phyloP scores from a whole-genome alignment of 2,329 filamentous ascomycete genomes.

The Neofusicoccum umdonicola region DNA sequence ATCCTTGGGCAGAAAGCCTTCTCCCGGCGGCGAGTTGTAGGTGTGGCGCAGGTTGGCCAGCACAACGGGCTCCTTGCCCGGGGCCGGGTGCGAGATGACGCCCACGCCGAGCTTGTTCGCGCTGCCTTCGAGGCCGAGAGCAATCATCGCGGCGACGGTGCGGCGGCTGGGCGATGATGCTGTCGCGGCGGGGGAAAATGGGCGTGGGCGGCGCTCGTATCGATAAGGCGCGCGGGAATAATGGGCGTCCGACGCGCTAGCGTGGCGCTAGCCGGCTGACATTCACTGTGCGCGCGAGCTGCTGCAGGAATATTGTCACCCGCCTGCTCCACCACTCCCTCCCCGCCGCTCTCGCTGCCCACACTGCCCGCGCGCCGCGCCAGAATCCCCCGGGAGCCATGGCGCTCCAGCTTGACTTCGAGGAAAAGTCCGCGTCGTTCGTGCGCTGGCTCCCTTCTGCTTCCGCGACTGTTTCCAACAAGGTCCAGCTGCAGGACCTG shows the following conservation, averaged over 20 bases:
- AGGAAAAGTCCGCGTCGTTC: slow-evolving; percentile 51
- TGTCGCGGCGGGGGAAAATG: too few species aligned
- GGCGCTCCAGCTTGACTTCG: slow-evolving; percentile 28
- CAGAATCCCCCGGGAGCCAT: background rate
- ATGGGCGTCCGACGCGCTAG: background rate
- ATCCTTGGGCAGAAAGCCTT: slow-evolving; percentile 95
- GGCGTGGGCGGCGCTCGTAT: background rate
- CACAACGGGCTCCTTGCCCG: slow-evolving; percentile 51
- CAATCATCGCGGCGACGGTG: slow-evolving; percentile 52
- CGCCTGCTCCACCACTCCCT: background rate
- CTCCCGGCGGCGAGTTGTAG: slow-evolving; percentile 85
- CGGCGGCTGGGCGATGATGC: background rate
- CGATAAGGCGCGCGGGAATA: slow-evolving; percentile 4
- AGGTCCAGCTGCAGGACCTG: slow-evolving; percentile 59
- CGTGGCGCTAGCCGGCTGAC: background rate
- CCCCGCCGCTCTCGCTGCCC: background rate
- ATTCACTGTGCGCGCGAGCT: background rate
- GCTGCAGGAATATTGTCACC: slow-evolving; percentile 11
- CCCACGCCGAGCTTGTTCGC: slow-evolving; percentile 98
- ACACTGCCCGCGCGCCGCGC: background rate
- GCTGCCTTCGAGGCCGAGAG: slow-evolving; percentile 81
- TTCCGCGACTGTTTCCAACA: slow-evolving; percentile 56
- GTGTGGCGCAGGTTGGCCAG: slow-evolving; percentile 95
- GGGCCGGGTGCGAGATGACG: slow-evolving; percentile 73
- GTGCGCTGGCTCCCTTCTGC: slow-evolving; percentile 56